Evolutionary conservation across 345 rosid genomes (phyloP).

Genomic region (Chamaenerion angustifolium): DNA sequence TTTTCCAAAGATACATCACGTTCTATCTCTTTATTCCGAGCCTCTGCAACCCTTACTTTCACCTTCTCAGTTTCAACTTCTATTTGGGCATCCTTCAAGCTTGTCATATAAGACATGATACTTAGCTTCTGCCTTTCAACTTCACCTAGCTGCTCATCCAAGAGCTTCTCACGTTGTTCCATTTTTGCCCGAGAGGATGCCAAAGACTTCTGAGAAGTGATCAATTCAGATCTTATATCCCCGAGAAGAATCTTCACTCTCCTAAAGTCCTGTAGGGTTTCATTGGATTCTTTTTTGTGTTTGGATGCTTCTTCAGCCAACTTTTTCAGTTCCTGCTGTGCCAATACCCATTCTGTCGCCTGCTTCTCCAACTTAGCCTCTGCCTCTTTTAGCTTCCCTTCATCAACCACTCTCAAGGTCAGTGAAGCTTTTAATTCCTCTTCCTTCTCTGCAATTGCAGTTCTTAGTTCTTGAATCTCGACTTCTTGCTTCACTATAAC

Average conservation of each 20-base stretch:
- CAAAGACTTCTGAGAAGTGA: slow-evolving; percentile 59
- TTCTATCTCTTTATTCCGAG: slow-evolving; percentile 52
- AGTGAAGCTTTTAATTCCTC: slow-evolving; percentile 42
- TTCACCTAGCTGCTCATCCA: slow-evolving; percentile 35
- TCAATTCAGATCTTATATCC: slow-evolving; percentile 59
- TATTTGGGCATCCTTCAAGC: slow-evolving; percentile 47
- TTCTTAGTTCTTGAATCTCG: slow-evolving; percentile 44
- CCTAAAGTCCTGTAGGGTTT: slow-evolving; percentile 40
- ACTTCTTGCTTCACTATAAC: slow-evolving; percentile 48
- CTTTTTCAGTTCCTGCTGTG: slow-evolving; percentile 47
- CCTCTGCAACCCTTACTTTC: slow-evolving; percentile 53
- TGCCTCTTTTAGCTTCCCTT: slow-evolving; percentile 45
- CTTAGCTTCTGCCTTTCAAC: slow-evolving; percentile 57
- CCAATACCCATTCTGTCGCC: slow-evolving; percentile 58
- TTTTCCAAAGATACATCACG: slow-evolving; percentile 35
- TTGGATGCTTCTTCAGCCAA: slow-evolving; percentile 30
- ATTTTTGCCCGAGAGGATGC: slow-evolving; percentile 43
- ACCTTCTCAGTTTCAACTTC: slow-evolving; percentile 65
- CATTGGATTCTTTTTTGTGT: slow-evolving; percentile 32
- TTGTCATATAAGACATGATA: slow-evolving; percentile 40
- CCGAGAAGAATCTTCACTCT: slow-evolving; percentile 59
- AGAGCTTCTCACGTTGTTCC: slow-evolving; percentile 43
- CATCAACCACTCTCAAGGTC: slow-evolving; percentile 33
- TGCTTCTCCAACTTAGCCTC: slow-evolving; percentile 52
- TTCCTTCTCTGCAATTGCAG: slow-evolving; percentile 38